Conservation (phyloP, 768 basidiomycete species). For the Mycena filopes region DNA sequence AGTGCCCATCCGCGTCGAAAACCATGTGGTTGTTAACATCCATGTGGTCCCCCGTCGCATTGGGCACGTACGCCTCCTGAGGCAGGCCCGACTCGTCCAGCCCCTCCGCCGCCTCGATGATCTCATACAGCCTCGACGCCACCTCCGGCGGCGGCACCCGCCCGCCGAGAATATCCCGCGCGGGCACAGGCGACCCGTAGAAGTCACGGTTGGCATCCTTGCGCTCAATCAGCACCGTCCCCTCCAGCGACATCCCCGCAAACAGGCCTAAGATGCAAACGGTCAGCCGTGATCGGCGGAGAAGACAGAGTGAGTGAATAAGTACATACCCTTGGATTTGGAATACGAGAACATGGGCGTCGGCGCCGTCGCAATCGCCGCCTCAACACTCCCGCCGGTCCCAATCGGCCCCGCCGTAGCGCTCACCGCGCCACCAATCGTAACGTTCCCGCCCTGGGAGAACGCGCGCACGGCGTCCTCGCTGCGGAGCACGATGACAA, state of each 20-base stretch:
- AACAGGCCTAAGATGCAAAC: slow-evolving; percentile 77
- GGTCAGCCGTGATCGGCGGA: not conserved
- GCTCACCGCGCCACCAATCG: slow-evolving; percentile 90
- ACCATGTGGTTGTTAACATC: slow-evolving; percentile 66
- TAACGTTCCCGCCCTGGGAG: slow-evolving; percentile 94
- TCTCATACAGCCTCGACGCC: slow-evolving; percentile 90
- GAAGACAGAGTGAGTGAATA: not conserved
- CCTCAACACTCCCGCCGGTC: slow-evolving; percentile 90
- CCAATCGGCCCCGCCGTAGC: slow-evolving; percentile 94
- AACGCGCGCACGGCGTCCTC: slow-evolving; percentile 97
- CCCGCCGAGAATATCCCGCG: slow-evolving; percentile 90
- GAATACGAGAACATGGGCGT: slow-evolving; percentile 98
- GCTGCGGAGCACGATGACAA: slow-evolving; percentile 96
- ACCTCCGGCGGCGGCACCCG: slow-evolving; percentile 98
- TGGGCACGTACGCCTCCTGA: slow-evolving; percentile 82
- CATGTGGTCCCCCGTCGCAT: slow-evolving; percentile 68
- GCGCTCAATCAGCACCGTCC: slow-evolving; percentile 92
- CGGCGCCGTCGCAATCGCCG: slow-evolving; percentile 82
- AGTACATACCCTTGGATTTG: slow-evolving; percentile 84
- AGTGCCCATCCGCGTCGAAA: slow-evolving; percentile 78
- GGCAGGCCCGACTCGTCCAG: slow-evolving; percentile 88
- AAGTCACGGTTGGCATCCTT: slow-evolving; percentile 97
- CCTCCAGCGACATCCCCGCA: slow-evolving; percentile 94
- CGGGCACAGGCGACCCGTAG: slow-evolving; percentile 91
- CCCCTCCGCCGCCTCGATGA: slow-evolving; percentile 96